These are phyloP conservation scores for Cutaneotrichosporon curvatum DNA, from an alignment of 1,284 basidiomycete species.

Conservation along the genomic window DNA sequence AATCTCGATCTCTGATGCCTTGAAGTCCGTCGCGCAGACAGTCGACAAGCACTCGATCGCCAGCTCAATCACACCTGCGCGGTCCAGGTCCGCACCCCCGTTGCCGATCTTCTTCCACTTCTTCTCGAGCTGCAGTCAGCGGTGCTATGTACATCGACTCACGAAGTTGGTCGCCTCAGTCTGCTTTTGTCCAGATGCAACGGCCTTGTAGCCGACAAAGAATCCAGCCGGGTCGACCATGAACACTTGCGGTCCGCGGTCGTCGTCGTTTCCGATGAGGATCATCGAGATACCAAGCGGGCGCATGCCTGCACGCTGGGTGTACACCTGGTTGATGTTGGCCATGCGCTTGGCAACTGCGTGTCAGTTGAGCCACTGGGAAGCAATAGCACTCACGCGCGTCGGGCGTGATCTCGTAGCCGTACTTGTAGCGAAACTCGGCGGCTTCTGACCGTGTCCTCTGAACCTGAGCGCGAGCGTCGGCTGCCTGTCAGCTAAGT, in stretches of 20 bases:
- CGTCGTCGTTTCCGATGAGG: constrained; percentile 84
- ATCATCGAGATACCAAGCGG: constrained; percentile 98
- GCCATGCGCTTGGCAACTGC: constrained; percentile 81
- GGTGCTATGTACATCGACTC: constrained; percentile 8
- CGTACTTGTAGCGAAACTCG: constrained; percentile 92
- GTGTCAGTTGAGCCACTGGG: not conserved
- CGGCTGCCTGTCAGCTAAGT: constrained; percentile 54
- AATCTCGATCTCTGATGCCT: constrained; percentile 55
- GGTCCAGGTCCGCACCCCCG: constrained; percentile 58
- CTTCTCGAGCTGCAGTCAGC: constrained; percentile 66
- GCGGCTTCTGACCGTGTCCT: constrained; percentile 87
- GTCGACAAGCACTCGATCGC: constrained; percentile 92
- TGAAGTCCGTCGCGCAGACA: constrained; percentile 91
- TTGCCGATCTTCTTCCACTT: constrained; percentile 93
- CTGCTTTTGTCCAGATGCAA: constrained; percentile 93
- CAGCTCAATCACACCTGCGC: constrained; percentile 80
- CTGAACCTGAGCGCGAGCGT: constrained; percentile 83
- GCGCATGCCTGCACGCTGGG: constrained; percentile 93
- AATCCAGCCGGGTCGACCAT: constrained; percentile 98
- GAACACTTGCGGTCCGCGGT: constrained; percentile 86
- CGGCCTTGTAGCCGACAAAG: constrained; percentile 97
- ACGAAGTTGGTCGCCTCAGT: constrained; percentile 94
- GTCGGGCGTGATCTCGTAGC: constrained; percentile 96
- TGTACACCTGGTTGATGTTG: constrained; percentile 99
- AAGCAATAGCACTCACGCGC: constrained; percentile 48